Base-by-base conservation (phyloP, 2,329 filamentous ascomycete species). In the Epichloe elymi region DNA sequence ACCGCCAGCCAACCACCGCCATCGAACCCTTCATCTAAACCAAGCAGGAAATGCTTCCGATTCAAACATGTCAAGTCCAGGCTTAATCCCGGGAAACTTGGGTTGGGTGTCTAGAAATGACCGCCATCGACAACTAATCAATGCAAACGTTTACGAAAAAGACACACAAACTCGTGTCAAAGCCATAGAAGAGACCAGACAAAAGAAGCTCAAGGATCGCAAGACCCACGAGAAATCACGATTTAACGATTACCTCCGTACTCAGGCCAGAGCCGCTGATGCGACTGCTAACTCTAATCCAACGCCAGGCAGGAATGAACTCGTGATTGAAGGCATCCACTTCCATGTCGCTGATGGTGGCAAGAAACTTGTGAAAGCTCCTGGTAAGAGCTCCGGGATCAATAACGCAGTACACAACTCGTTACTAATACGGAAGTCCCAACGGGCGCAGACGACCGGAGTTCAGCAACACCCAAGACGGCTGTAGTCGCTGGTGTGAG, bases 101-200 rank as follows among this genome's bases (percentile, higher is more conserved):
- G 35, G 61, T 3, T 91, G 85, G 80, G 78, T 93, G 41, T 78
- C 82, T 5, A 86, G 83, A 63, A 83, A 74, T 47, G 86, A 86
- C 63, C 83, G 85, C 47, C 86, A 90, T 62, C 78, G 86, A 62
- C 87, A 94, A 65, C 71, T 94, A 40, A 93, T 94, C 67, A 94
- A 91, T 63, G 79, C 83, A 19, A 79, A 80, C 15, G 78, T 91
- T 1, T 93, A 85, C 63, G 82, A 89, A 56, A 84, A 87, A 63
- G 82, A 88, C 54, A 74, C 76, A 11, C 79, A 86, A 61, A 77
- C 78, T 33, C 79, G 86, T 43, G 71, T 78, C 10, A 83, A 80
- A 60, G 85, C 84, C 11, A 85, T 90, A 42, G 84, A 88, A 56
- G 78, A 86, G 59, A 86, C 81, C 2, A 74, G 78, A 14, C 72